These are phyloP conservation scores for Monosporascus ibericus DNA, from an alignment of 2,329 filamentous ascomycete genomes.

Conservation along the genomic window DNA sequence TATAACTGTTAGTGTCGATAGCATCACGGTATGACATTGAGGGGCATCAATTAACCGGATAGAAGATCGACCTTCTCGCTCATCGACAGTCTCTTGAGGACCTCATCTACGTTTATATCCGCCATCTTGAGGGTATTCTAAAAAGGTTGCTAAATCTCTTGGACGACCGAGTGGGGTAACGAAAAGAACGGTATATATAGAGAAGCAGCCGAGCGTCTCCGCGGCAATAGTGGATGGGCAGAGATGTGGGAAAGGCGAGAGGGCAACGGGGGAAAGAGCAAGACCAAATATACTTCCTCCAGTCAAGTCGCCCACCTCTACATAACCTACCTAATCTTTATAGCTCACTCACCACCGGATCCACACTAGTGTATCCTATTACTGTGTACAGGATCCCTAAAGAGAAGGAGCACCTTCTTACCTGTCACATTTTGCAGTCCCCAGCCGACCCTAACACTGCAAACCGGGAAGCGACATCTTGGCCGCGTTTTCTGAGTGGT, in stretches of 20 bases:
- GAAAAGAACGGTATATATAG: background rate
- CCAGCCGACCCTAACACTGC: too few relatives aligned
- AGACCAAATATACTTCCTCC: background rate
- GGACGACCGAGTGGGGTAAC: background rate
- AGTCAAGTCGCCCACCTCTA: background rate
- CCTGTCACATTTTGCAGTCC: too few relatives aligned
- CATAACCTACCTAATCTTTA: background rate
- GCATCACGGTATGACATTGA: background rate
- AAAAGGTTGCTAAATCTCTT: background rate
- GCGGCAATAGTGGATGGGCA: background rate
- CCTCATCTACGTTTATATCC: constrained; percentile 47
- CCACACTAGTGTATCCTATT: background rate
- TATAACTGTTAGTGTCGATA: constrained; percentile 1
- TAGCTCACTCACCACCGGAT: background rate
- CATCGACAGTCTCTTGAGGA: constrained; percentile 47
- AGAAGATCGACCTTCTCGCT: constrained; percentile 49
- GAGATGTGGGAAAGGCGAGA: background rate
- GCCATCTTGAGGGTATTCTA: constrained; percentile 30
- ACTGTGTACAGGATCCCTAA: too few relatives aligned
- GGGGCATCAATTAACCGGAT: constrained; percentile 31
- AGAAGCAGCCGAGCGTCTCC: background rate
- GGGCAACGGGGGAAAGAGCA: background rate
- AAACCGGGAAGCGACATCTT: too few relatives aligned
- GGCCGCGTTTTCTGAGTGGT: too few relatives aligned
- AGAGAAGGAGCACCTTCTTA: too few relatives aligned